Evolutionary conservation across 2,329 filamentous ascomycete species (phyloP), one percentile per base, ranked within the genome.

Genomic region (Neonectria neomacrospora): DNA sequence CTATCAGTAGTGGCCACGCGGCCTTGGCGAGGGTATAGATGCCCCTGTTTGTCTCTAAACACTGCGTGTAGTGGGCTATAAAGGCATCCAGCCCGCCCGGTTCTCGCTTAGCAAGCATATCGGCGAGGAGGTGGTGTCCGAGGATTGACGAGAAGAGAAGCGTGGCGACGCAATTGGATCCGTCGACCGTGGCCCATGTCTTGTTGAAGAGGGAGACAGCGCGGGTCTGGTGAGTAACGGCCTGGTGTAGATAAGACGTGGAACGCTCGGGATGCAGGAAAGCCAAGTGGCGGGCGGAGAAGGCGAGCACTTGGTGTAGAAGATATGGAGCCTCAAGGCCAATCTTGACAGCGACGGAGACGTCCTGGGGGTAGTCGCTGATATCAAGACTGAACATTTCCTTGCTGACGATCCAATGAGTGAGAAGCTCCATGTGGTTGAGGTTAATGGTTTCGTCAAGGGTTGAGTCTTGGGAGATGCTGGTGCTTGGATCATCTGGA

Each of bases 191-290:
- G 0, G 67, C 65, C 1, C 59, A n/a, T 0, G 54, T 42, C 0
- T 5, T 50, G 5, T 71, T 70, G 7, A 71, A 71, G 6, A 70
- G 14, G 0, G 65, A 70, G 0, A 71, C 10, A 0, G 69, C 69
- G 1, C 54, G 44, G 1, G 54, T 71, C 1, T 71, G 69, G 0
- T 71, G 1, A 0, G 37, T 30, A 0, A 64, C 37, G 2, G 68
- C 62, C 42, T 59, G 58, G 0, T 65, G 2, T 0, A 62, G 58
- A 1, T 70, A 67, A 0, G 8, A 12, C 0, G 6, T 4, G 0
- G 55, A 32, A 0, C 48, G 54, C 0, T 62, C 56, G 0, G 60
- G 47, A 10, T 53, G n/a, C 1, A 66, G n/a, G 1, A 18, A 28
- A 0, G 65, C 57, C 0, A 71, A 26, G 26, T 71, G 69, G 0